Conservation (phyloP, 768 basidiomycete species). For the Sarcodon aspratus region DNA sequence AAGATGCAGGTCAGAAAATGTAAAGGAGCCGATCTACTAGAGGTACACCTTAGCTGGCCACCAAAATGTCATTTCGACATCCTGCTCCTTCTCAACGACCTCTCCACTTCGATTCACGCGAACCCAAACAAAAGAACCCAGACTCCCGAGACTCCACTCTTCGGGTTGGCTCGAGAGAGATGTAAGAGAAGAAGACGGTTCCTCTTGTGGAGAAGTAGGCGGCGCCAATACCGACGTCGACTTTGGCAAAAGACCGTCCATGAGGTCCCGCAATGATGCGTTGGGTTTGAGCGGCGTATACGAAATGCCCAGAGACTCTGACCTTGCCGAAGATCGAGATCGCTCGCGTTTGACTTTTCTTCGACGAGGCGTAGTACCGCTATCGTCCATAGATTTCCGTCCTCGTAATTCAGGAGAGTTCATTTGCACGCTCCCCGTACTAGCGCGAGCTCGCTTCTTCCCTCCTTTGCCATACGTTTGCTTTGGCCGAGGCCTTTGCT, state of each 20-base stretch:
- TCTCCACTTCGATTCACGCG: slow-evolving; percentile 9
- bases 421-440: too few relatives aligned
- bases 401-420: too few relatives aligned
- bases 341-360: too few relatives aligned
- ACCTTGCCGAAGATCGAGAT: too few relatives aligned
- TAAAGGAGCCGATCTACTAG: slow-evolving; percentile 1
- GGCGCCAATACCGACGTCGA: neutral
- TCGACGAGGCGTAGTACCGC: too few relatives aligned
- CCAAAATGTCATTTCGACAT: slow-evolving; percentile 32
- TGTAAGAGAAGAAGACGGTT: neutral
- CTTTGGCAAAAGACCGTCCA: neutral
- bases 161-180: neutral
- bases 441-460: too few relatives aligned
- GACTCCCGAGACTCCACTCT: slow-evolving; percentile 1
- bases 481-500: too few relatives aligned
- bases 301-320: too few relatives aligned
- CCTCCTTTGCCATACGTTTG: too few relatives aligned
- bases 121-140: slow-evolving; percentile 14
- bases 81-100: slow-evolving; percentile 2
- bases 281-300: too few relatives aligned
- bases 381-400: too few relatives aligned
- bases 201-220: neutral
- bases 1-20: slow-evolving; percentile 13
- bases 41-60: slow-evolving; percentile 56
- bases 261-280: neutral